Evolutionary conservation across 495 filamentous ascomycete species (phyloP).

Genomic region (Thermochaetoides thermophila): DNA sequence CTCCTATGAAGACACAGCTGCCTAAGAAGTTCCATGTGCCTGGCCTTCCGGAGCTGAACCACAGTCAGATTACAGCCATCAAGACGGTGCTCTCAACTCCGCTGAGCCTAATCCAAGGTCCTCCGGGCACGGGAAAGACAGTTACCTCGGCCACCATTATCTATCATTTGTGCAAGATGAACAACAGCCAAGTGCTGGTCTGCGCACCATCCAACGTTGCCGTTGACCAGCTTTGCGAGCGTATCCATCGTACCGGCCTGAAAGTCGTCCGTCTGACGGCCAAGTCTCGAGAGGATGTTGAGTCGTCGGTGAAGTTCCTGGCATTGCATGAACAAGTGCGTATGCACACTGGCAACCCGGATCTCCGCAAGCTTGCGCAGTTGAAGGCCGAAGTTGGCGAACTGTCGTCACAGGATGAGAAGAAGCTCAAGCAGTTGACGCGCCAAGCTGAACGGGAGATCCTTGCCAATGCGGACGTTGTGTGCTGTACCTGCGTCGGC

Average conservation of each 20-base stretch:
- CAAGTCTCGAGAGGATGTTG: slow-evolving; percentile 96
- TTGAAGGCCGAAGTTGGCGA: slow-evolving; percentile 87
- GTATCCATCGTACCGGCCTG: slow-evolving; percentile 84
- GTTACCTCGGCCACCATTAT: slow-evolving; percentile 99
- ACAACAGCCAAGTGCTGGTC: slow-evolving; percentile 85
- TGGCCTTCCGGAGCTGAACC: slow-evolving; percentile 88
- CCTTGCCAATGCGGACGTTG: slow-evolving; percentile 88
- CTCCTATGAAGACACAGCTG: slow-evolving; percentile 91
- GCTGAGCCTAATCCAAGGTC: slow-evolving; percentile 89
- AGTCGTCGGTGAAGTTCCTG: slow-evolving; percentile 88
- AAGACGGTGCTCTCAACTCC: slow-evolving; percentile 90
- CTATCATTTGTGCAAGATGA: slow-evolving; percentile 91
- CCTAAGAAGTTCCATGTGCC: slow-evolving; percentile 95
- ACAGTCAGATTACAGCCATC: slow-evolving; percentile 90
- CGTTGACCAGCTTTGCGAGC: slow-evolving; percentile 95
- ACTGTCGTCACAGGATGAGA: slow-evolving; percentile 90
- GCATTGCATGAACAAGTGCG: slow-evolving; percentile 94
- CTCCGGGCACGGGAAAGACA: slow-evolving; percentile 94
- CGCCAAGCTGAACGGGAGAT: slow-evolving; percentile 92
- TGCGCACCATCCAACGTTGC: slow-evolving; percentile 98
- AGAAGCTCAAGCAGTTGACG: slow-evolving; percentile 91
- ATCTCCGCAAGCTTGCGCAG: slow-evolving; percentile 79
- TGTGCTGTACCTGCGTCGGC: slow-evolving; percentile 98
- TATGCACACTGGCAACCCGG: slow-evolving; percentile 90
- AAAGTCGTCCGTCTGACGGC: slow-evolving; percentile 98